Percentiles rank a stretch among this genome's conserved stretches.
These are phyloP conservation scores for Kokia cookei DNA, from an alignment of 441 rosid species.

Conservation along the genomic window DNA sequence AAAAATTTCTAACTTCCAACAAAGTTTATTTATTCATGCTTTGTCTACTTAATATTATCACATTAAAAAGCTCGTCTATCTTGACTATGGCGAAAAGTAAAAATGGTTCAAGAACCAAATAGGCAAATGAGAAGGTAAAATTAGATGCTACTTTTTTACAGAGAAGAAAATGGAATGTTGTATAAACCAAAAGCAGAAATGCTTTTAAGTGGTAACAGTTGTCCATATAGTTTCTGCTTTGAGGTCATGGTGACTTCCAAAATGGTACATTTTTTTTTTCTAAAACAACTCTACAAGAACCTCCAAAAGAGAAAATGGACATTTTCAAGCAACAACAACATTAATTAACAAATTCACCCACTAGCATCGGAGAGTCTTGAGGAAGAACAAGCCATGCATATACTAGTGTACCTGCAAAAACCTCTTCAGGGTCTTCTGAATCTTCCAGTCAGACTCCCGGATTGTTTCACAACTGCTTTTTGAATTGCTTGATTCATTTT, in stretches of 20 bases:
- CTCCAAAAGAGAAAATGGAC: conserved; percentile 14
- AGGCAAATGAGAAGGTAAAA: conserved; percentile 4
- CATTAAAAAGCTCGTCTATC: background rate
- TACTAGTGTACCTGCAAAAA: background rate
- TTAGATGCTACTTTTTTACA: conserved; percentile 26
- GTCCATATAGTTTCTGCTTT: conserved; percentile 23
- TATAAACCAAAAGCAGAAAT: conserved; percentile 25
- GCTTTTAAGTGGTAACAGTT: background rate
- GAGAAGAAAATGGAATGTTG: conserved; percentile 24
- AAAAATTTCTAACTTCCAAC: background rate
- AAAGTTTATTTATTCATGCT: background rate
- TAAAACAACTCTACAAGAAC: conserved; percentile 38
- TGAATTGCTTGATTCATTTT: background rate
- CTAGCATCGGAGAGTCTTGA: conserved; percentile 25
- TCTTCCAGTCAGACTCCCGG: conserved; percentile 35
- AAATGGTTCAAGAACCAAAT: background rate
- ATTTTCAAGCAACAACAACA: conserved; percentile 31
- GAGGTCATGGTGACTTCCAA: conserved; percentile 14
- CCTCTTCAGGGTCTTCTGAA: conserved; percentile 15
- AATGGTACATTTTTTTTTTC: conserved; percentile 28
- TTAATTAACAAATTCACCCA: conserved; percentile 50
- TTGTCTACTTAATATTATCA: background rate
- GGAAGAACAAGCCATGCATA: conserved; percentile 25
- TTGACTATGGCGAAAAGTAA: background rate
- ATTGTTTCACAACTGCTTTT: background rate